Evolutionary conservation across 2,329 filamentous ascomycete species (phyloP), one percentile per base, ranked within the genome.

Genomic region (Trichoderma sp.): DNA sequence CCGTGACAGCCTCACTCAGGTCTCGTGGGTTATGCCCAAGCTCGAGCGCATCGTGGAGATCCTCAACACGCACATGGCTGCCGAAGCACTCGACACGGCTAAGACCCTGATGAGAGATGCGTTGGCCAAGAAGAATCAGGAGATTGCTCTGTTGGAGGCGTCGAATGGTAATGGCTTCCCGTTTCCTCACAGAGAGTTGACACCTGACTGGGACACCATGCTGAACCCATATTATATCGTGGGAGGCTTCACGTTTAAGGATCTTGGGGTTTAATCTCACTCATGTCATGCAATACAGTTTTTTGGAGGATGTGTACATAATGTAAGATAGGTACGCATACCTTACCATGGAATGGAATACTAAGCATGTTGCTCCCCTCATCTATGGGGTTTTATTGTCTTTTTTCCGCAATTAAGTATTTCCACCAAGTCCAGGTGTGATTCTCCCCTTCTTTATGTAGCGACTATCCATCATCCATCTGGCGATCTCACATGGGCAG

Each of bases 81-180:
- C 34, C 18, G 74, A 75, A 61, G 74, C 74, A 39, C 56, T 75
- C 14, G 65, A 68, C 1, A 73, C 73, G 39, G 73, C 73, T 9
- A 30, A 11, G 24, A 28, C 24, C 4, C 57, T 71, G 14, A 34
- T 63, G 39, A 57, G 47, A 14, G 68, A 63, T 15, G 36, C 51
- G 12, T n/a, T 64, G 32, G 47, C 47, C 8, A 71, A 57, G 26
- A 71, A 71, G 68, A 63, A 51, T 26, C 67, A 70, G 21, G 67
- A 70, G 21, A 30, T 71, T n/a, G 26, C 21, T 39, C 14, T 68
- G 18, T n/a, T 70, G 43, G 58, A 66, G 63, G 56, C 32, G 30
- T 24, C 57, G n/a, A 58, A 70, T 1, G 67, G 58, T 24, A n/a
- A 26, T 51, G 39, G 18, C 21, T 21, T 34, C 12, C 39, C 57